A percentile compares a stretch with the other conserved stretches of the same genome.
Conservation (phyloP, 1,284 basidiomycete genomes). For the Sanghuangporus baumii region DNA sequence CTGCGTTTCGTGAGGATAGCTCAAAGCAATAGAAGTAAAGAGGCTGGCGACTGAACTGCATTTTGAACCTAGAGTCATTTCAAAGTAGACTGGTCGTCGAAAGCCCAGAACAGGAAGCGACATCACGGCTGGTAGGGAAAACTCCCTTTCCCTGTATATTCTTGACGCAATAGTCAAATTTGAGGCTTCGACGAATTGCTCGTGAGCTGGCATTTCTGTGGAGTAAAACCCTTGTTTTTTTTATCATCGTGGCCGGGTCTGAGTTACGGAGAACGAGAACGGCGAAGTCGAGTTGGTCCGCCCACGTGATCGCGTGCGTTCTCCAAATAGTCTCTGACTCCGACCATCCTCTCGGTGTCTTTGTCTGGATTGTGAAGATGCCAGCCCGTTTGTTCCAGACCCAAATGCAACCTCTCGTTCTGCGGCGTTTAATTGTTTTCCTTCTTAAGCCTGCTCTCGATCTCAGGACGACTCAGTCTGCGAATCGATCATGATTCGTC, state of each 20-base stretch:
- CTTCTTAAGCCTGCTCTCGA: not conserved
- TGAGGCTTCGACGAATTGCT: not conserved
- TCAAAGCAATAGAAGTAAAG: not conserved
- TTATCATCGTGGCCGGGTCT: too few relatives aligned
- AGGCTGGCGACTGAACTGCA: not conserved
- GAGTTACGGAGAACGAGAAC: too few relatives aligned
- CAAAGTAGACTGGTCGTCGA: not conserved
- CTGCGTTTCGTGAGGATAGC: not conserved
- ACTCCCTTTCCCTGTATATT: not conserved
- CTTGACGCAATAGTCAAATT: not conserved
- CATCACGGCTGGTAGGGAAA: not conserved
- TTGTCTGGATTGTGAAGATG: not conserved
- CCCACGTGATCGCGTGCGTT: not conserved
- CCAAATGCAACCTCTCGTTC: not conserved
- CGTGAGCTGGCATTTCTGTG: not conserved
- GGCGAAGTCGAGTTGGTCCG: too few relatives aligned
- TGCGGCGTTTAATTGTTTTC: not conserved
- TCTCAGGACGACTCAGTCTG: not conserved
- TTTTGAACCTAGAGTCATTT: not conserved
- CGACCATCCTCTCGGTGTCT: not conserved
- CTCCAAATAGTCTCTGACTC: not conserved
- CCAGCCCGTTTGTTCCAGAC: not conserved
- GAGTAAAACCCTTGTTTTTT: too few relatives aligned
- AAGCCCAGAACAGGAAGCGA: not conserved
- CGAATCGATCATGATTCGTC: not conserved